Evolutionary conservation across 2,329 filamentous ascomycete genomes (phyloP).

Genomic region (Alternaria ethzedia): DNA sequence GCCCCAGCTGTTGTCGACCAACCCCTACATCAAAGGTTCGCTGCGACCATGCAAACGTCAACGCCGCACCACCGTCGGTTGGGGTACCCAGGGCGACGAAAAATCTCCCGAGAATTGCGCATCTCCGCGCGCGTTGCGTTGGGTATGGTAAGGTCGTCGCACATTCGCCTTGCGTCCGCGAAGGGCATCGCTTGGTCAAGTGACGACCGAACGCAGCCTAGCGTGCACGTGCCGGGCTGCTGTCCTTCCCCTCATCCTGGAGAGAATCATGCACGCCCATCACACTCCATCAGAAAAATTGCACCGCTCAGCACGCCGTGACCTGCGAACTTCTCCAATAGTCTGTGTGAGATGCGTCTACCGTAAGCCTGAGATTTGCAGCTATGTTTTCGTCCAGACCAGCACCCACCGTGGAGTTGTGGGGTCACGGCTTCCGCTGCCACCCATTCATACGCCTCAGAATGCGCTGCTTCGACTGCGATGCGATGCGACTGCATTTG

Average conservation of each 20-base stretch:
- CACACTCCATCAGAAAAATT: slow-evolving; percentile 23
- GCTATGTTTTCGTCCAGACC: background rate
- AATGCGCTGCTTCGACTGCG: background rate
- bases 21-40: background rate
- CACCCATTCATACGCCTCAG: background rate
- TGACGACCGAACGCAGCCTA: slow-evolving; percentile 13
- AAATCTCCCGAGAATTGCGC: slow-evolving; percentile 4
- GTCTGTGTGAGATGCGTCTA: slow-evolving; percentile 1
- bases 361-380: slow-evolving; percentile 11
- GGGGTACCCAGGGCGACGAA: background rate
- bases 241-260: slow-evolving; percentile 10
- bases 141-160: background rate
- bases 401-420: slow-evolving; percentile 1
- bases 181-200: slow-evolving; percentile 1
- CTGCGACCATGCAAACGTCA: slow-evolving; percentile 14
- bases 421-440: background rate
- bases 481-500: slow-evolving; percentile 1
- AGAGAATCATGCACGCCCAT: slow-evolving; percentile 33
- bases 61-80: slow-evolving; percentile 12
- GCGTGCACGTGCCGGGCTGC: slow-evolving; percentile 17
- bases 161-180: background rate
- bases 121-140: background rate
- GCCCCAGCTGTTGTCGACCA: background rate
- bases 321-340: slow-evolving; percentile 9
- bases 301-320: slow-evolving; percentile 14